These are phyloP conservation scores for Nicotiana otophora DNA, from an alignment of 257 asterid genomes.

Conservation along the genomic window DNA sequence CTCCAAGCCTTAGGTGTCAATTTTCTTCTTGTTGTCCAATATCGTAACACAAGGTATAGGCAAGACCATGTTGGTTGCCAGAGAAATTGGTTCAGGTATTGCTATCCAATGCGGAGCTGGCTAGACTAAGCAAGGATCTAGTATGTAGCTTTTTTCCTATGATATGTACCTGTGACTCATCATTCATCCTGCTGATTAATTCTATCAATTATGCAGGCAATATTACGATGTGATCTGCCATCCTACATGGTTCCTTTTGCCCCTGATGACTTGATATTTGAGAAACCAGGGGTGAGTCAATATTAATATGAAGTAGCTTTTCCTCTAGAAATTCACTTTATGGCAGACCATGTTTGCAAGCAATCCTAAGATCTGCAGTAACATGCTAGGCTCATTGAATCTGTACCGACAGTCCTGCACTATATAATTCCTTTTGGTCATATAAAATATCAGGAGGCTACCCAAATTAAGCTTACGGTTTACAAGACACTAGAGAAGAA, in stretches of 20 bases:
- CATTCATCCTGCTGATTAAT: neutral
- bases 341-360: no score
- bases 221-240: constrained; percentile 93
- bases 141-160: constrained; percentile 15
- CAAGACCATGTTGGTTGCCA: neutral
- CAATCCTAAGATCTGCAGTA: no score
- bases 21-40: neutral
- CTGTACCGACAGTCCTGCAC: no score
- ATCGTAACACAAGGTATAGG: neutral
- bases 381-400: no score
- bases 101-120: constrained; percentile 77
- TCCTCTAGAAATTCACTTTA: neutral
- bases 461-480: no score
- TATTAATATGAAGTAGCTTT: neutral
- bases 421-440: no score
- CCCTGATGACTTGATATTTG: constrained; percentile 58
- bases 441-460: no score
- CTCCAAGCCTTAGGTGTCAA: neutral
- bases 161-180: neutral
- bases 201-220: constrained; percentile 46
- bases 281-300: constrained; percentile 74
- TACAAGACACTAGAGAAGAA: no score
- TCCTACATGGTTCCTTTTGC: constrained; percentile 86
- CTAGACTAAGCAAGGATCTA: constrained; percentile 84
- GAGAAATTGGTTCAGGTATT: constrained; percentile 44